Base-by-base conservation (phyloP, 352 stramenopile genomes). In the Phytophthora hibernalis region DNA sequence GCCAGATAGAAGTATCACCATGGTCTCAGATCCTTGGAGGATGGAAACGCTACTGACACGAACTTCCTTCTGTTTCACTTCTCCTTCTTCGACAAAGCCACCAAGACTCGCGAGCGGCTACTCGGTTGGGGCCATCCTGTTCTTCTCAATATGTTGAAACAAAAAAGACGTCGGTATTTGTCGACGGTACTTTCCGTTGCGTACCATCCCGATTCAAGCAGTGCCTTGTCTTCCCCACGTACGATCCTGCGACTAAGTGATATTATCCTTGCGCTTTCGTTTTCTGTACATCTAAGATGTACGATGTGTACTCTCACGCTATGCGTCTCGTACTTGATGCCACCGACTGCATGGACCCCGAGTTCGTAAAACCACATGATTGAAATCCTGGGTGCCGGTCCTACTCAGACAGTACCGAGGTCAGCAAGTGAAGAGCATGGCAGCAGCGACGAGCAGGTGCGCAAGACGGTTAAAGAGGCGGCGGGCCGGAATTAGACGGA, bases 1-100 rank as follows among this genome's bases (percentile, higher is more conserved):
- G 53, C 24, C 54, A 61, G 16, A 37, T 61, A 16, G 42, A 61
- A 53, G 40, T 37, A 11, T 35, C 40, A n/a, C 42, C 26, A 13
- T 45, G 12, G 53, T 43, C 53, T 16, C 53, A 44, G 13, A 28
- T 48, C 11, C 31, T 37, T 13, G 11, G 31, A 37, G 6, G 31
- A 37, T 9, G 31, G 31, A 15, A 37, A 3, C 4, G 8, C 31
- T 10, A 37, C 31, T 13, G 31, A 37, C 31, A 37, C 31, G 12
- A 37, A 3, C 12, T 37, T 37, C 11, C 31, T 11, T 9, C 31
- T 37, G 1, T 37, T 37, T 13, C 31, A 37, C 31, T 37, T 37
- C 12, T 37, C 31, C 8, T 37, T 13, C 11, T 37, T 18, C 22
- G 54, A 61, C 42, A 38, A 22, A 31, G 12, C 15, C 2, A 31